Evolutionary conservation across 805 yeast species (phyloP), one percentile per base, ranked within the genome.

Genomic region (Starmerella bombicola): DNA sequence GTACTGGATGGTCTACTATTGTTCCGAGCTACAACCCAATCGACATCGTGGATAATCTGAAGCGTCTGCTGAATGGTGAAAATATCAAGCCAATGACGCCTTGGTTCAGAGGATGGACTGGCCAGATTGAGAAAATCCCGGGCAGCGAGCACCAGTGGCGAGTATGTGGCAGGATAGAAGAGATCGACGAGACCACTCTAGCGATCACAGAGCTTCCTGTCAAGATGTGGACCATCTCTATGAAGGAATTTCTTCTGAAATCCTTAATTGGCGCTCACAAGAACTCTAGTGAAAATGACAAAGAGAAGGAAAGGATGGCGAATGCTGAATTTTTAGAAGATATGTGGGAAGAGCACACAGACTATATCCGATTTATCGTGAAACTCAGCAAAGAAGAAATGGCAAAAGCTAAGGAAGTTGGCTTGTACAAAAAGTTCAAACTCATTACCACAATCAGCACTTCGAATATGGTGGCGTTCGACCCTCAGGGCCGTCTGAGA

Each of bases 1-100:
- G 98, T 47, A 86, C 98, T 35, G 98, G 98, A 50, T 91, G 97
- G 96, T 82, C 95, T 49, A 85, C 97, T 1, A 76, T 74, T 46
- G 79, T 91, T 48, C 98, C 98, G 1, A 76, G 82, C 30, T 88
- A 73, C 63, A 85, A 91, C 57, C 98, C 98, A 0, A 53, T 59
- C 12, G 97, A 88, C 56, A 67, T 91, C 45, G 84, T 84, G 20
- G 64, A 61, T 2, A 91, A 91, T 53, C 65, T 91, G 24, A 73
- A 74, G 44, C 73, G 72, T 30, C 56, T 91, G 52, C 76, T 91
- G 84, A 65, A 68, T 16, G 80, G 75, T 8, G 79, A 83, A 53
- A 80, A 74, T 26, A 57, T 75, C 62, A 69, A 64, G 22, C 81
- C 78, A 29, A 74, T 91, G 84, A 58, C 64, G 8, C 98, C 98